Base-by-base conservation (phyloP, 495 filamentous ascomycete species). In the Lepidopterella palustris region DNA sequence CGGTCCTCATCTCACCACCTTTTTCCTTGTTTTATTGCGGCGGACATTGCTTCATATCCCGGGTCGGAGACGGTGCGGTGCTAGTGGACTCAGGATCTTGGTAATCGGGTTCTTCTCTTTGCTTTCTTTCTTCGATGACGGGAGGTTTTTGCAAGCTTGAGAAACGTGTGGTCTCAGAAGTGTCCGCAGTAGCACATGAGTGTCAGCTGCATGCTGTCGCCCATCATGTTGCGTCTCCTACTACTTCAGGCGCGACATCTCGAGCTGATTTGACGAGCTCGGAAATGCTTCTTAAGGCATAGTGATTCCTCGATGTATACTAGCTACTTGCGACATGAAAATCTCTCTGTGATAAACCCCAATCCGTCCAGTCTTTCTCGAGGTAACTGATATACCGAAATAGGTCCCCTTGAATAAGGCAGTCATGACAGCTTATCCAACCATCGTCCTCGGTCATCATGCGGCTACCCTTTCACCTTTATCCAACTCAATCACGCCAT, bases 71-170 rank as follows among this genome's bases (percentile, higher is more conserved):
- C 59, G 40, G 59, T 53, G 45, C 15, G 59, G 58, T 65, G 58
- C 45, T 45, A 60, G n/a, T 29, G 62, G 61, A 45, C 59, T 53
- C 27, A 35, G 23, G 57, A 25, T 57, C 53, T 48, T 21, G 26
- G 57, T 45, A 52, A 59, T 51, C 55, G 55, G 58, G 59, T 62
- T 57, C 32, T 66, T 58, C 60, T 28, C 57, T 53, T 57, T 35
- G 20, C 25, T 58, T 23, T 57, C 50, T 55, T 39, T n/a, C 49
- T n/a, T n/a, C n/a, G n/a, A n/a, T n/a, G n/a, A 18, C 35, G 35
- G 35, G 35, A 42, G 35, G 35, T 42, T 42, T n/a, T 42, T 18
- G 18, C 35, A 42, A 42, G 35, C 35, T 42, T 35, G 13, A 18
- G 9, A 11, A 42, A 42, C 35, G 18, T 42, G 35, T 42, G 35